phyloP scores from a whole-genome alignment of 768 basidiomycete genomes.

The Russula earlei region DNA sequence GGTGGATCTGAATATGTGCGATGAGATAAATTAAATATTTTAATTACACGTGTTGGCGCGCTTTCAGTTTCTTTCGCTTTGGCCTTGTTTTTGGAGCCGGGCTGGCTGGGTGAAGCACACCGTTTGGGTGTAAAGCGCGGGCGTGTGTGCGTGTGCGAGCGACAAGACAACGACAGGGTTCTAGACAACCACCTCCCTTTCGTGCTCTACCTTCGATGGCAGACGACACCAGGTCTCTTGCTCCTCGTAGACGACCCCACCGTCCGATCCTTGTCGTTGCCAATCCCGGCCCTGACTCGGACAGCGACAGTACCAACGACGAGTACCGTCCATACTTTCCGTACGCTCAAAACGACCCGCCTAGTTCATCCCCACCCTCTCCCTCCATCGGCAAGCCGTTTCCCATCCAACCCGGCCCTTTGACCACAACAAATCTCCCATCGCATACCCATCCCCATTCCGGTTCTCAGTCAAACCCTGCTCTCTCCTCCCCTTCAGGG shows the following conservation, averaged over 20 bases:
- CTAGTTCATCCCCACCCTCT: conserved; percentile 26
- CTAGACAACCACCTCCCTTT: not conserved
- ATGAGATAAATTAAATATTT: not conserved
- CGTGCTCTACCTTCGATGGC: conserved; percentile 36
- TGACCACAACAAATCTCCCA: conserved; percentile 31
- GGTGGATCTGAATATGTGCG: not conserved
- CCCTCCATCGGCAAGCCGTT: conserved; percentile 23
- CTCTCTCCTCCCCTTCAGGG: conserved; percentile 62
- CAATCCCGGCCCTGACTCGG: conserved; percentile 48
- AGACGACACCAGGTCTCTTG: conserved; percentile 43
- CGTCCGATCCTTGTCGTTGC: conserved; percentile 45
- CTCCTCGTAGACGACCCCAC: conserved; percentile 23
- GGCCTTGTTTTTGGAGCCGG: not conserved
- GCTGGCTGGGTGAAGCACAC: no score
- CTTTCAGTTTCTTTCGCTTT: no score
- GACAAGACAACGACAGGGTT: not conserved
- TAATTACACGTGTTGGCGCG: no score
- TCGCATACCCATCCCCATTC: conserved; percentile 23
- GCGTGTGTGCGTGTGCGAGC: not conserved
- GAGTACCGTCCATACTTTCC: conserved; percentile 14
- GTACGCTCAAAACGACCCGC: conserved; percentile 22
- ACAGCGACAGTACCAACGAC: conserved; percentile 32
- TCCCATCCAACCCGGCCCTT: conserved; percentile 26
- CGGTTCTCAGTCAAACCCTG: conserved; percentile 39
- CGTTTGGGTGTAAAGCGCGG: not conserved